Base-by-base conservation (phyloP, 2,329 filamentous ascomycete species). In the Claviceps sp. region DNA sequence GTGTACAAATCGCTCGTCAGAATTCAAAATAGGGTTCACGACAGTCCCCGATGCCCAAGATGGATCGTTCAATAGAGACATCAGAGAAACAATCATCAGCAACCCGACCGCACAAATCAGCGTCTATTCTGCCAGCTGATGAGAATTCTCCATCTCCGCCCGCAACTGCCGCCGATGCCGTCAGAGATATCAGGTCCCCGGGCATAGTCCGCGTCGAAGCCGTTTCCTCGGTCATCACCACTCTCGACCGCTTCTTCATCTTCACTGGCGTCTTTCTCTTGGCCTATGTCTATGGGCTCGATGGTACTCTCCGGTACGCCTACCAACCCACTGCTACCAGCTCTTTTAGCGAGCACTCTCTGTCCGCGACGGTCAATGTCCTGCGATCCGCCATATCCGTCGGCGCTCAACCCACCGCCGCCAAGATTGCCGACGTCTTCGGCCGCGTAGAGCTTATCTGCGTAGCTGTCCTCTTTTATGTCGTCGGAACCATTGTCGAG, bases 371-470 rank as follows among this genome's bases (percentile, higher is more conserved):
- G 4, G 68, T 83, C 58, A 77, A 75, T 60, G 76, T 80, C 26
- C 62, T 82, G 7, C 71, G 77, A 7, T 68, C 72, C 17, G 78
- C 82, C 47, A 78, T 82, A 55, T 78, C 77, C 11, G 78, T 78
- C 44, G 79, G 77, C 4, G 75, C 77, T 16, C 66, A 81, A 56
- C 72, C 83, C 7, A 78, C 79, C 0, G 71, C 82, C 55, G 81
- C 81, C 45, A 85, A 85, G 62, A 68, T 83, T 5, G 71, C 83
- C 38, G 79, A 85, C 62, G 68, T 84, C 36, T 83, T 79, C 63
- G 82, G 80, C 50, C 78, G 81, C 23, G 74, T 80, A 9, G 74
- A 82, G 58, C 81, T 79, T 4, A 80, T 79, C 56, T 64, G 74
- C 16, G 57, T 81, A 26, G 75, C 75, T 57, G 68, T 78, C 4